Evolutionary conservation across 306 rosid species (phyloP).

Genomic region (Dryas drummondii): DNA sequence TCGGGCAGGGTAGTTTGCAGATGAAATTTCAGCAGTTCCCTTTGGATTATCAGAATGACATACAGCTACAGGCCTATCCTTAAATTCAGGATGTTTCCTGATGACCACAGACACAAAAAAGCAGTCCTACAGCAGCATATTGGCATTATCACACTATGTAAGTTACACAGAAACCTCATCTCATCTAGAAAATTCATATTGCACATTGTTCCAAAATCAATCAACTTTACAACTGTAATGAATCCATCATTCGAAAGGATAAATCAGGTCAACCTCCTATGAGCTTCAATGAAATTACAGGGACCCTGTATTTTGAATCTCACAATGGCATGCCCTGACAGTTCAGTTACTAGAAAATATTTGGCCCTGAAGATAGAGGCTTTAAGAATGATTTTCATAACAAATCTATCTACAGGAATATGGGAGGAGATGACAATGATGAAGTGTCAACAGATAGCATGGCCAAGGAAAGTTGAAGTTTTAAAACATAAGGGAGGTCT

Average conservation of each 20-base stretch:
- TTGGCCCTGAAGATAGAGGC: neutral
- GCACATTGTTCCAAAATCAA: conserved; percentile 1
- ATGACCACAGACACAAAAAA: conserved; percentile 90
- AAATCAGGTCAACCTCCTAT: neutral
- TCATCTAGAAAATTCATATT: conserved; percentile 11
- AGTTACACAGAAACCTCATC: conserved; percentile 17
- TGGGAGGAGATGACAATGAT: neutral
- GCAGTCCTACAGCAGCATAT: conserved; percentile 70
- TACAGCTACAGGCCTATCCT: conserved; percentile 84
- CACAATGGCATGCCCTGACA: neutral
- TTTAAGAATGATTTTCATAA: neutral
- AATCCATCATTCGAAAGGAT: neutral
- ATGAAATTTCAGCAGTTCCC: conserved; percentile 96
- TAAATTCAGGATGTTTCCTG: conserved; percentile 59
- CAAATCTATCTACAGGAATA: neutral
- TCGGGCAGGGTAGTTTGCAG: conserved; percentile 97
- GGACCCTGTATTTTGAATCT: neutral
- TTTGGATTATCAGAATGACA: conserved; percentile 86
- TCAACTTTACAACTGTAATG: conserved; percentile 4
- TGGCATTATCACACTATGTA: conserved; percentile 25
- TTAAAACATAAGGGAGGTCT: neutral
- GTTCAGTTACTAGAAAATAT: neutral
- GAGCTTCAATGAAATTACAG: neutral
- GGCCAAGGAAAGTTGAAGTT: neutral
- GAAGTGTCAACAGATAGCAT: neutral